phyloP scores from a whole-genome alignment of 306 rosid genomes.

The Vicia sativa region DNA sequence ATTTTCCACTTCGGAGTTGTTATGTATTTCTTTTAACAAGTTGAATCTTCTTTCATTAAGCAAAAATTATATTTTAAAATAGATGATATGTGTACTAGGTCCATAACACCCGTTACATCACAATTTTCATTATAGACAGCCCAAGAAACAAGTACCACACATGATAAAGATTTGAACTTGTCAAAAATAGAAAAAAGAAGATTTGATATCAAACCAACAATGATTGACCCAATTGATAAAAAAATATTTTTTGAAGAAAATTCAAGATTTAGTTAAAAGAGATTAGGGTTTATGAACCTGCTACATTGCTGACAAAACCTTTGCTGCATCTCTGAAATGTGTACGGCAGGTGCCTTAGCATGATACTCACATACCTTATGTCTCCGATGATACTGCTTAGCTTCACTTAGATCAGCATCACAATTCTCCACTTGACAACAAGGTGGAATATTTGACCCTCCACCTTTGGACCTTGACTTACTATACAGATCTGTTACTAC shows the following conservation, averaged over 20 bases:
- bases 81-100: too few species aligned
- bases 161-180: too few species aligned
- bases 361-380: constrained; percentile 89
- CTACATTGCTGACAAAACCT: constrained; percentile 99
- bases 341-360: constrained; percentile 63
- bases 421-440: constrained; percentile 72
- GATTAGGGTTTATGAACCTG: constrained; percentile 80
- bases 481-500: constrained; percentile 34
- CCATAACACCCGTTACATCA: too few species aligned
- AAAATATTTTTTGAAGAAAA: neutral
- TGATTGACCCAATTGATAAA: too few species aligned
- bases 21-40: too few species aligned
- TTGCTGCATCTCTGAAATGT: constrained; percentile 55
- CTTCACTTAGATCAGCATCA: constrained; percentile 62
- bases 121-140: neutral
- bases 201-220: too few species aligned
- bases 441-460: constrained; percentile 32
- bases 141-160: neutral
- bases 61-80: too few species aligned
- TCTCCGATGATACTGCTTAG: constrained; percentile 69
- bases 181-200: too few species aligned
- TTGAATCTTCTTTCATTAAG: too few species aligned
- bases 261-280: neutral
- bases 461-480: constrained; percentile 39
- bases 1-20: too few species aligned